Conservation (phyloP, 768 basidiomycete species). For the Phylloporus rhodoxanthus region DNA sequence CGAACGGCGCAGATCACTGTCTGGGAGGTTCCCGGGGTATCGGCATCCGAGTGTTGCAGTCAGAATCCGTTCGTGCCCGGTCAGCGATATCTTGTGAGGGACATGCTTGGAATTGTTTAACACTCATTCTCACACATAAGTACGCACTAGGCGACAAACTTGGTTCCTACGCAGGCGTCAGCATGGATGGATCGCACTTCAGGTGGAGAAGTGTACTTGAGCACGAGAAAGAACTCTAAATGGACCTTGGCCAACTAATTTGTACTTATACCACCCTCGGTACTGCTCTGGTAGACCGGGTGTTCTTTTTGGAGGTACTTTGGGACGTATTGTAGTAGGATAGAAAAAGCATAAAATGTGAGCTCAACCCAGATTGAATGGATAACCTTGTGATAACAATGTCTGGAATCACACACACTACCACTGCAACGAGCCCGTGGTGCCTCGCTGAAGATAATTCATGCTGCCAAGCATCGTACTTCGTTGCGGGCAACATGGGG, state of each 20-base stretch:
- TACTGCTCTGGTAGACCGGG: not conserved
- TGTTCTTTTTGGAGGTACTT: not conserved
- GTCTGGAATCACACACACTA: conserved; percentile 33
- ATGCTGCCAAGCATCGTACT: too few species aligned
- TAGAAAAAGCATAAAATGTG: conserved; percentile 8
- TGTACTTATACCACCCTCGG: not conserved
- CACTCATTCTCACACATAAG: not conserved
- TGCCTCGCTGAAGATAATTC: too few species aligned
- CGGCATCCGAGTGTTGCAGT: conserved; percentile 44
- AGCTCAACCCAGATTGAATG: conserved; percentile 41
- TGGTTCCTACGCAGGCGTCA: conserved; percentile 58
- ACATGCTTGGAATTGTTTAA: too few species aligned
- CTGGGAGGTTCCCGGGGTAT: conserved; percentile 65
- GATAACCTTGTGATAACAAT: conserved; percentile 36
- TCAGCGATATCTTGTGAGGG: conserved; percentile 60
- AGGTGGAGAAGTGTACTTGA: conserved; percentile 65
- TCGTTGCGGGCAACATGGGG: too few species aligned
- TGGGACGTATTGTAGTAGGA: not conserved
- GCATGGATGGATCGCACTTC: conserved; percentile 66
- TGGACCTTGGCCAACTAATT: conserved; percentile 41
- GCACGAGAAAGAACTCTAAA: conserved; percentile 57
- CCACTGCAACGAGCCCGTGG: conserved; percentile 26
- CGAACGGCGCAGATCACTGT: conserved; percentile 74
- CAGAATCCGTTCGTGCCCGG: conserved; percentile 53
- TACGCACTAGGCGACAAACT: conserved; percentile 45